Evolutionary conservation across 192 early-diverging fungal genomes (phyloP), one percentile per base, ranked within the genome.

Genomic region (Coemansia sp.): DNA sequence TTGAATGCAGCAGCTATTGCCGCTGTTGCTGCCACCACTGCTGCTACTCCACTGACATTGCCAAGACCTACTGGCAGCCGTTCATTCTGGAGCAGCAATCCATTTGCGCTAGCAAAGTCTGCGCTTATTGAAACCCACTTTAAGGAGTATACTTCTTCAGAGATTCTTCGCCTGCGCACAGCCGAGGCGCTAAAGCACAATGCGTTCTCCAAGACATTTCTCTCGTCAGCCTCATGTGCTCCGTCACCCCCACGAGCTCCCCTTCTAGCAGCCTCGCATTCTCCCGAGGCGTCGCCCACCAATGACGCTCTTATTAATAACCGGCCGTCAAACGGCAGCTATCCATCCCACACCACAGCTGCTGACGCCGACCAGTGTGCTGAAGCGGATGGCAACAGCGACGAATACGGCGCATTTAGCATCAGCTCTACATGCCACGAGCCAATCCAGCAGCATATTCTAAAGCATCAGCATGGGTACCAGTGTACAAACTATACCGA

Each of bases 121-220:
- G 42, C 34, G 6, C 24, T 52, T 9, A 42, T 60, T 20, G 57
- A 65, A 15, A 57, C 56, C 15, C 49, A 55, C n/a, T 74, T 79
- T 38, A 59, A 70, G 42, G 42, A 23, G 15, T 54, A 73, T 49
- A 74, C 76, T 1, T 74, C 71, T 25, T 61, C 71, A 21, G 76
- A 79, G 31, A 70, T 79, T 10, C 53, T 79, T 23, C 76, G 71
- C 3, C 54, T 64, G 18, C 63, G 28, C 54, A 37, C 63, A 14
- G 52, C 18, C 3, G 63, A 64, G 10, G 63, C 25, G 21, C 55
- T 64, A 21, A 46, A 53, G 44, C 63, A 49, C 42, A 54, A 49
- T 6, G 4, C 8, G 5, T 26, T 25, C 17, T n/a, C 46, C n/a
- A 34, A 50, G 59, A 21, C 59, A 18, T 21, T 21, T 34, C 28